Evolutionary conservation across 306 rosid genomes (phyloP), one percentile per base, ranked within the genome.

Genomic region (Quercus glauca): DNA sequence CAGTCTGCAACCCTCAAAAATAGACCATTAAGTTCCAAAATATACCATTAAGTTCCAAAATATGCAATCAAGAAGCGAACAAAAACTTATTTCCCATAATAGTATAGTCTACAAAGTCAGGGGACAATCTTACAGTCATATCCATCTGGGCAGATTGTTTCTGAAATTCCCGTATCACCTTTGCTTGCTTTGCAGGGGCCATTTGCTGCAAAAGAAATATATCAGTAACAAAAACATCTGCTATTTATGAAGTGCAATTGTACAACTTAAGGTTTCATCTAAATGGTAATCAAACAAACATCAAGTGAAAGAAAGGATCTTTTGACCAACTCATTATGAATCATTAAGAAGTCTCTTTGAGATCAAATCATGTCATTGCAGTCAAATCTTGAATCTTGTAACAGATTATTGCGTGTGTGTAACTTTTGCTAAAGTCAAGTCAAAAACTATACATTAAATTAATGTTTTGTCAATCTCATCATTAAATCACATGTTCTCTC

Each of bases 141-240:
- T 96, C 99, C 98, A 96, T 96, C 83, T 93, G 97, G n/a, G 98
- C 97, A 17, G 98, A 91, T 80, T 96, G 98, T 88, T 86, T 96
- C 87, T 96, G 99, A 85, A 96, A 96, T 70, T 96, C 96, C 59
- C 33, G 88, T 3, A 96, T 81, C 76, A 91, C 71, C 80, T 90
- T 88, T 49, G 94, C 98, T 80, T 96, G 99, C 84, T 93, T 92
- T 59, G 86, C 89, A 4, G 99, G 99, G 45, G 14, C 91, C 98
- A 96, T 93, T 91, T 96, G 97, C 99, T 96, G 93, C 91, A 87
- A 83, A 80, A 76, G 61, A 82, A 80, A 75, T 31, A 77, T 57
- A 72, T 35, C 76, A 83, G 57, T 84, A 65, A 79, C 29, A 17
- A 55, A 49, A 17, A 57, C 49, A 52, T 8, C 55, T n/a, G 4